phyloP scores from a whole-genome alignment of 2,329 filamentous ascomycete genomes.

The Neofusicoccum umdonicola region DNA sequence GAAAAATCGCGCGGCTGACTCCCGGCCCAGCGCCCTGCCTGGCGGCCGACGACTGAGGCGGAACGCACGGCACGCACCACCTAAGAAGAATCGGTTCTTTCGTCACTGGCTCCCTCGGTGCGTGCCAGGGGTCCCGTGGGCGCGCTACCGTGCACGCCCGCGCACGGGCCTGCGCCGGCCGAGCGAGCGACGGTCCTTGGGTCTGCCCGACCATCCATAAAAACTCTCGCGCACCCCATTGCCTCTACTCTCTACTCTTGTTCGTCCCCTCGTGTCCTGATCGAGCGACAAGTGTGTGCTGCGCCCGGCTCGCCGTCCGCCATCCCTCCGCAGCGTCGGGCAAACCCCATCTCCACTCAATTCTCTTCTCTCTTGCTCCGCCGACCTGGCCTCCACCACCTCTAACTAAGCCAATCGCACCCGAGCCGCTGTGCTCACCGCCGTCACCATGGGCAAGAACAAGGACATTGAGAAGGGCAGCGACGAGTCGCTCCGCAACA shows the following conservation, averaged over 20 bases:
- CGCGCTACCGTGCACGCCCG: neutral
- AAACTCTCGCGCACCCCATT: constrained; percentile 8
- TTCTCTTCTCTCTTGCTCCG: neutral
- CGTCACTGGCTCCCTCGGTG: constrained; percentile 15
- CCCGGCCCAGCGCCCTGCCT: constrained; percentile 4
- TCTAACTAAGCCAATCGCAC: neutral
- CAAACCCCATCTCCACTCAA: neutral
- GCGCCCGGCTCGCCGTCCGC: constrained; percentile 16
- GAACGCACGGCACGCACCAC: constrained; percentile 15
- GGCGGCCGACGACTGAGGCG: constrained; percentile 13
- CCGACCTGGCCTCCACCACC: neutral
- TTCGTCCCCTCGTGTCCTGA: constrained; percentile 18
- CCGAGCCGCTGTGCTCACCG: neutral
- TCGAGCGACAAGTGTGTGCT: constrained; percentile 19
- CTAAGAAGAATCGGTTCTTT: constrained; percentile 14
- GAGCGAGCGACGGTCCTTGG: neutral
- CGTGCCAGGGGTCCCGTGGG: constrained; percentile 11
- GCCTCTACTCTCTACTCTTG: constrained; percentile 15
- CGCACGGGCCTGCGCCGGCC: constrained; percentile 2
- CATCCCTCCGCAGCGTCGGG: constrained; percentile 11
- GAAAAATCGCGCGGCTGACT: constrained; percentile 18
- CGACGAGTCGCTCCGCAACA: neutral
- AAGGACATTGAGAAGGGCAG: constrained; percentile 17
- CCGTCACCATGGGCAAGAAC: constrained; percentile 12
- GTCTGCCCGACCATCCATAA: constrained; percentile 11